These are phyloP conservation scores for Odontarrhena argentea DNA, from an alignment of 345 rosid species.

Conservation along the genomic window DNA sequence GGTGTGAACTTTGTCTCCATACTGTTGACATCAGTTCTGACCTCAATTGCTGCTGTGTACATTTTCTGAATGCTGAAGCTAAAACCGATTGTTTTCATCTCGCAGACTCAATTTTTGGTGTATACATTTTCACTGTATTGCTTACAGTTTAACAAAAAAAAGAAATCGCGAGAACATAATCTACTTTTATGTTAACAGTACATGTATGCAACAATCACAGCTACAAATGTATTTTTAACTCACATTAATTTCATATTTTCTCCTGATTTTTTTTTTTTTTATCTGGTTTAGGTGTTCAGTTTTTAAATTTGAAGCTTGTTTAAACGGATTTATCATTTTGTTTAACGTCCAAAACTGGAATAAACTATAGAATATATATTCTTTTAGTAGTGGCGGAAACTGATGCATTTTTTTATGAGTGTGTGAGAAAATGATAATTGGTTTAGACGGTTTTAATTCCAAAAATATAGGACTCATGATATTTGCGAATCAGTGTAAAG, in stretches of 20 bases:
- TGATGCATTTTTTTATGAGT: too few relatives aligned
- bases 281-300: too few relatives aligned
- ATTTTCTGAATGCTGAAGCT: slow-evolving; percentile 57
- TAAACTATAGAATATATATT: not conserved
- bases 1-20: slow-evolving; percentile 81
- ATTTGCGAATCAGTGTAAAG: not conserved
- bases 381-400: not conserved
- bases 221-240: not conserved
- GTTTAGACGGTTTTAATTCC: slow-evolving; percentile 4
- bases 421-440: too few relatives aligned
- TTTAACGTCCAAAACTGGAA: not conserved
- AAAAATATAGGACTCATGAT: not conserved
- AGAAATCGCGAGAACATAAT: not conserved
- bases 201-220: slow-evolving; percentile 3
- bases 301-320: not conserved
- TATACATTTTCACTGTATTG: not conserved
- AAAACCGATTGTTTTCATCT: not conserved
- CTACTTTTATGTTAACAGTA: not conserved
- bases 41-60: slow-evolving; percentile 57
- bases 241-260: not conserved
- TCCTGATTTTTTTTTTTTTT: not conserved
- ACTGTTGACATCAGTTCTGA: slow-evolving; percentile 63
- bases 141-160: too few relatives aligned
- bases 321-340: not conserved
- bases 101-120: not conserved